Evolutionary conservation across 23 red algal species (phyloP), one percentile per base, ranked within the genome.

Genomic region (Gracilaria gracilis): DNA sequence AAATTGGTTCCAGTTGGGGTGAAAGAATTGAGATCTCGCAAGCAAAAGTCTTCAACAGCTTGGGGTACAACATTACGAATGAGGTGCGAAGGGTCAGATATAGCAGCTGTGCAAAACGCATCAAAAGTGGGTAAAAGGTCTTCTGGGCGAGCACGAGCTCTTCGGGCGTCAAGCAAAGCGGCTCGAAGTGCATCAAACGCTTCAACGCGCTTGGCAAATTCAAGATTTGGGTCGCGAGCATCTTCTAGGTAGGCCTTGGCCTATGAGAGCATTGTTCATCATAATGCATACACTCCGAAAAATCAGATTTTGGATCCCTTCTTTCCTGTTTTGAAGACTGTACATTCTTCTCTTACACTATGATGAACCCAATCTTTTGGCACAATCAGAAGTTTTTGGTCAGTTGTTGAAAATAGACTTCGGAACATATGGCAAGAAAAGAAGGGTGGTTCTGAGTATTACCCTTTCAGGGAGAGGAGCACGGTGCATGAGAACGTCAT

Each of bases 181-280:
- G 44, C 77, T 58, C 89, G 47, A 20, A 61, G 28, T 23, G 77
- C 78, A 50, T 92, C 79, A 23, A 92, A 65, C 17, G 80, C 79
- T 47, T 92, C 89, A 40, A 92, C 59, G 23, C 89, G 89, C 3
- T 58, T 44, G 37, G 44, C 23, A 21, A 69, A 35, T 50, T 90
- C 74, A 51, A 66, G 55, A 66, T 33, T 61, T 47, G 47, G 71
- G 61, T 90, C 87, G 35, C 87, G 87, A 66, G 71, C 71, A 49
- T 90, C 87, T 32, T 90, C 57, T 29, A 90, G 40, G 64, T 90
- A 70, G 37, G 76, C 87, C 57, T 67, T 71, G 17, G 87, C 87
- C 11, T n/a, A n/a, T n/a, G n/a, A n/a, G n/a, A n/a, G n/a, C n/a
- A n/a, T n/a, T n/a, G n/a, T n/a, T n/a, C n/a, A n/a, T n/a, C n/a